Base-by-base conservation (phyloP, 2,329 filamentous ascomycete species). In the Zopfia rhizophila region DNA sequence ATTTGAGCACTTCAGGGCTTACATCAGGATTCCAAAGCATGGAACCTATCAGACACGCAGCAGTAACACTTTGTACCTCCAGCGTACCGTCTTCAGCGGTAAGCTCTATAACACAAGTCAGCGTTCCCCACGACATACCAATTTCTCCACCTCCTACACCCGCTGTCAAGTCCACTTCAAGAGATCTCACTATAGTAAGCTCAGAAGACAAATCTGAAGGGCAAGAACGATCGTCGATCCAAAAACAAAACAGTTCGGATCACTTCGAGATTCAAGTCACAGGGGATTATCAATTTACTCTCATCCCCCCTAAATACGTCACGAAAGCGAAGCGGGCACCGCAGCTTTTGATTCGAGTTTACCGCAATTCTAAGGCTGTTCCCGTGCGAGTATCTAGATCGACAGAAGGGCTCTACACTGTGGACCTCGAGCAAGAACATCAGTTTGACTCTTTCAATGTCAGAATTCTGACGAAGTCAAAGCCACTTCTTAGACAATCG, bases 261-360 rank as follows among this genome's bases (percentile, higher is more conserved):
- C 63, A 66, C 8, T 83, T 82, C 57, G 76, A 80, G 46, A 70
- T 83, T n/a, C 74, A 81, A 48, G 72, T 77, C n/a, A 73, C 82
- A 50, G 79, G 78, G 4, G 77, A 82, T 48, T 75, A 75, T 35
- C 78, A 82, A 55, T 76, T 83, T 43, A 64, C 81, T 30, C 71
- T 84, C 37, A 77, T 76, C 30, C 76, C 79, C 7, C 78, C 79
- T 6, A 68, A 70, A 22, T 70, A 69, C 17, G 69, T 79, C 44
- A 54, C 65, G 4, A 65, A 65, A 25, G 62, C 69, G 36, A 62
- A 58, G 28, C 78, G 73, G 54, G 80, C 75, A 55, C 71, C 72
- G 11, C 75, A 73, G 19, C 75, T 84, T 41, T 70, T 75, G 38
- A 76, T 84, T 25, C 72, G 74, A 33, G 73, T 84, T 33, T 72